These are phyloP conservation scores for Pythium biforme DNA, from an alignment of 352 stramenopile genomes.

Conservation along the genomic window DNA sequence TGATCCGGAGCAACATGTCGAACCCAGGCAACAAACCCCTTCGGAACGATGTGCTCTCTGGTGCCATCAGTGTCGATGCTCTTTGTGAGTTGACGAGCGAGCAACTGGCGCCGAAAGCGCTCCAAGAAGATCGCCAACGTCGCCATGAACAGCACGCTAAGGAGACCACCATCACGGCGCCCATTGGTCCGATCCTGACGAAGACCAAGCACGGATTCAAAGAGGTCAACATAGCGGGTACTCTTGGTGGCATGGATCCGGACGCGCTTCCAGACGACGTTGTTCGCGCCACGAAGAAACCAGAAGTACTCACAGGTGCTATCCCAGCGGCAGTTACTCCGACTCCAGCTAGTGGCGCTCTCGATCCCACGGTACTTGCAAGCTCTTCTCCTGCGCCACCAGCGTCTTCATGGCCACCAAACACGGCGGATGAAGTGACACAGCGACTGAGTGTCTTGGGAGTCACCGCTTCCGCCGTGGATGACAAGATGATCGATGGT, in stretches of 20 bases:
- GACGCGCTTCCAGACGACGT: no score
- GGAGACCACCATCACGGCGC: constrained; percentile 40
- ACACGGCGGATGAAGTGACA: constrained; percentile 14
- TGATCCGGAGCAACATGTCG: constrained; percentile 49
- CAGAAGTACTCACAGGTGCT: background rate
- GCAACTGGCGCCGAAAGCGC: constrained; percentile 45
- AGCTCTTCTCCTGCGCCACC: background rate
- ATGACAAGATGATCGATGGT: background rate
- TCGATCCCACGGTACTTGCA: background rate
- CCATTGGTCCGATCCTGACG: constrained; percentile 30
- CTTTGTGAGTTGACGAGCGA: constrained; percentile 52
- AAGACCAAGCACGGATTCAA: constrained; percentile 62
- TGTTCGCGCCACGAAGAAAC: background rate
- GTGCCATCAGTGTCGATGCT: constrained; percentile 19
- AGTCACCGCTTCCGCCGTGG: background rate
- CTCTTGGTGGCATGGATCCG: background rate
- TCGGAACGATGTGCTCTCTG: constrained; percentile 36
- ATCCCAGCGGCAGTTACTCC: no score
- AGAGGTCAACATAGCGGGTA: constrained; percentile 36
- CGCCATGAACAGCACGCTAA: constrained; percentile 42
- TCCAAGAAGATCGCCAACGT: constrained; percentile 46
- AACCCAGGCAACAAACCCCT: constrained; percentile 43
- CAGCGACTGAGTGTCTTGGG: constrained; percentile 9
- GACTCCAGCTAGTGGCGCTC: background rate
- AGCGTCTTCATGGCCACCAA: background rate